A percentile compares a stretch with the other conserved stretches of the same genome.
Evolutionary conservation across 2,329 filamentous ascomycete genomes (phyloP).

Genomic region (Botryotinia convoluta): DNA sequence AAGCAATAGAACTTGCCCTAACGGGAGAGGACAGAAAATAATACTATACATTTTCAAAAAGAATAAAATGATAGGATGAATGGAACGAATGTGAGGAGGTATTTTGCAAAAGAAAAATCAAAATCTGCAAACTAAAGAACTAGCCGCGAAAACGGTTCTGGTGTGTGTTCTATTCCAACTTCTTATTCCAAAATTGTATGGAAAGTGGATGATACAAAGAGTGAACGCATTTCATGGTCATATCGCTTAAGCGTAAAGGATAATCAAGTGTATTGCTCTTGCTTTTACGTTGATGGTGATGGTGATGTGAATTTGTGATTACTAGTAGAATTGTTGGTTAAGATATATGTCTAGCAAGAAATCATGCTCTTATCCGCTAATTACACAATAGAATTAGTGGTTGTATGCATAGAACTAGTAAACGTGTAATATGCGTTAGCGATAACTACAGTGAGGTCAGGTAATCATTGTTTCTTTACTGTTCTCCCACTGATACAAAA

Average conservation of each 20-base stretch:
- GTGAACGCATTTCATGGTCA: not conserved
- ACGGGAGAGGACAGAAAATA: not conserved
- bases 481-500: not conserved
- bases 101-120: not conserved
- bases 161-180: not conserved
- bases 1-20: fast-evolving
- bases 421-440: not conserved
- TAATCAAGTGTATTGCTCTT: not conserved
- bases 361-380: not conserved
- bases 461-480: not conserved
- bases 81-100: not conserved
- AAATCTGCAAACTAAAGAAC: not conserved
- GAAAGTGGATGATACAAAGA: not conserved
- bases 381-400: not conserved
- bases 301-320: not conserved
- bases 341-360: not conserved
- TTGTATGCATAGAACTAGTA: not conserved
- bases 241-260: not conserved
- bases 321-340: not conserved
- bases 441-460: not conserved
- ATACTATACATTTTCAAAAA: not conserved
- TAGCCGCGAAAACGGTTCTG: not conserved
- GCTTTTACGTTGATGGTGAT: not conserved
- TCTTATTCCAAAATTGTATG: not conserved
- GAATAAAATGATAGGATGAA: not conserved